phyloP scores from a whole-genome alignment of 2,329 filamentous ascomycete species.

The Annulohypoxylon truncatum region DNA sequence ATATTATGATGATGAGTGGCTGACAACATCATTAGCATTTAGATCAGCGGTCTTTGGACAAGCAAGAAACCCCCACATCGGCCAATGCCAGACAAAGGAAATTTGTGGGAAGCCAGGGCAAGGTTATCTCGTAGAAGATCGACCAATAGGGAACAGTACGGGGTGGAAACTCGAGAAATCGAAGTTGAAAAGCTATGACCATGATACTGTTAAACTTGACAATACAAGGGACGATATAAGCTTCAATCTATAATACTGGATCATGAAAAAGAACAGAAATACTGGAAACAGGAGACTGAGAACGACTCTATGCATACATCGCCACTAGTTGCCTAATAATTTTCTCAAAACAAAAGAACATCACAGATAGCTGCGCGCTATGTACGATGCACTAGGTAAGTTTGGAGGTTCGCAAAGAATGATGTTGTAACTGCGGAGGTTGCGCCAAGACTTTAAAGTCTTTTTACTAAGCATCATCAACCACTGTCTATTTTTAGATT shows the following conservation, averaged over 20 bases:
- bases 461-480: conserved; percentile 33
- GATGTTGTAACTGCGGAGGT: conserved; percentile 25
- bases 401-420: neutral
- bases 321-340: neutral
- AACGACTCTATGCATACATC: neutral
- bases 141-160: conserved; percentile 12
- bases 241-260: neutral
- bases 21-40: conserved; percentile 10
- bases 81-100: neutral
- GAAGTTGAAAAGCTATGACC: conserved; percentile 5
- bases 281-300: neutral
- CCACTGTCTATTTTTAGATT: conserved; percentile 35
- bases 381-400: neutral
- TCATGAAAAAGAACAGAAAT: neutral
- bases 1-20: conserved; percentile 21
- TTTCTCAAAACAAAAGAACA: conserved; percentile 5
- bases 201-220: neutral
- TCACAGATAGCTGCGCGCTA: conserved; percentile 2
- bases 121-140: conserved; percentile 21
- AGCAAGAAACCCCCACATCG: conserved; percentile 11
- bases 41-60: conserved; percentile 16
- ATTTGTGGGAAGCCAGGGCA: conserved; percentile 4
- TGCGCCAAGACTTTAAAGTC: conserved; percentile 29
- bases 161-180: neutral
- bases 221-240: neutral